Conservation (phyloP, 352 stramenopile genomes). For the Ophiocytium majus region DNA sequence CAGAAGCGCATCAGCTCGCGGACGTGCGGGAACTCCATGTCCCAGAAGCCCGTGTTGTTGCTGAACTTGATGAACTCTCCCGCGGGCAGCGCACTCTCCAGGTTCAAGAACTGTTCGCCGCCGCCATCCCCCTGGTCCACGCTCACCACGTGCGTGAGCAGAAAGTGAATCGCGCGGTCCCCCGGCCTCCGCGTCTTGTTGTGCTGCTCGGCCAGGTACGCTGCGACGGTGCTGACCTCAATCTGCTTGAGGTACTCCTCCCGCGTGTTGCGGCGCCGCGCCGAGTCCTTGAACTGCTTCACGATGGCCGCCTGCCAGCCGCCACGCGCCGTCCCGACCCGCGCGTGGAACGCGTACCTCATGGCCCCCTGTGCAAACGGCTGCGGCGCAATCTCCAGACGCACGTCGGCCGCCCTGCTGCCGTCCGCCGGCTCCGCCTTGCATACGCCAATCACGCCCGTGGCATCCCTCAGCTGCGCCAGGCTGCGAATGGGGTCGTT, state of each 20-base stretch:
- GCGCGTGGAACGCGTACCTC: conserved; percentile 57
- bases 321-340: conserved; percentile 49
- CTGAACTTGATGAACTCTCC: conserved; percentile 60
- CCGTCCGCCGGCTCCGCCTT: conserved; percentile 43
- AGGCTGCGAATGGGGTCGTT: conserved; percentile 48
- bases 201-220: conserved; percentile 60
- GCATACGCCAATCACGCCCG: conserved; percentile 26
- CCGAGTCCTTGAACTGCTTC: conserved; percentile 59
- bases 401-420: conserved; percentile 49
- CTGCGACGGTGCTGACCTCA: conserved; percentile 60
- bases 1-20: conserved; percentile 58
- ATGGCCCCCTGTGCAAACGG: conserved; percentile 61
- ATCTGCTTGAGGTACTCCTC: conserved; percentile 60
- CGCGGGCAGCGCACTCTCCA: conserved; percentile 27
- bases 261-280: conserved; percentile 34
- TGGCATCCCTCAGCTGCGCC: not conserved
- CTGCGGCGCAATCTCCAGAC: conserved; percentile 57
- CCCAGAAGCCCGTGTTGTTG: conserved; percentile 61
- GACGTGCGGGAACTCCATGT: conserved; percentile 54
- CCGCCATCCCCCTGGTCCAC: conserved; percentile 43
- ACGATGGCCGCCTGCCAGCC: conserved; percentile 43
- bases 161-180: conserved; percentile 54
- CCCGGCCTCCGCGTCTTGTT: conserved; percentile 50
- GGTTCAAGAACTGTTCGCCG: conserved; percentile 52
- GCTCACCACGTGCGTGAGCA: conserved; percentile 50